Percentiles rank a stretch among this genome's conserved stretches.
Evolutionary conservation across 208 protist genomes (phyloP).

Genomic region (Acanthamoeba triangularis): DNA sequence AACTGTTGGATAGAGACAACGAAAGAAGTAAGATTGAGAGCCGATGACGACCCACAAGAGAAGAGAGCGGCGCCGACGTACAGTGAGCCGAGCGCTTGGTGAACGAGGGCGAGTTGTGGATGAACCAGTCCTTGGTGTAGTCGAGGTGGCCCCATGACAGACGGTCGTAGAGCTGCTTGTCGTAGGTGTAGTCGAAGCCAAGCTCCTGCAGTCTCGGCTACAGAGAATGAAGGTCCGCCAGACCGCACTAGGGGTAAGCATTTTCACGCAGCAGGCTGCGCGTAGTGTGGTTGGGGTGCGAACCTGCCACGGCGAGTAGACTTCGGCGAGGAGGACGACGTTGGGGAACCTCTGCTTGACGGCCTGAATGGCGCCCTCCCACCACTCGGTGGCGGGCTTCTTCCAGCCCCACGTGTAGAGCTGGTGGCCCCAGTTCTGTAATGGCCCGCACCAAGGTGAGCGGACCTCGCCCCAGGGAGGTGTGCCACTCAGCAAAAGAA

Average conservation of each 20-base stretch:
- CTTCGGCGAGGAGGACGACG: slow-evolving; percentile 90
- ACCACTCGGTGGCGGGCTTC: slow-evolving; percentile 88
- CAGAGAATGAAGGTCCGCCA: background rate
- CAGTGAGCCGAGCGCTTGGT: slow-evolving; percentile 1
- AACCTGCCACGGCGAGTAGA: slow-evolving; percentile 55
- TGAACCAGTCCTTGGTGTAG: slow-evolving; percentile 72
- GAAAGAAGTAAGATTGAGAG: background rate
- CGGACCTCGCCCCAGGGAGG: too few species aligned
- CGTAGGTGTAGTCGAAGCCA: slow-evolving; percentile 92
- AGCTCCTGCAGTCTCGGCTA: slow-evolving; percentile 79
- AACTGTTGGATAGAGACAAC: background rate
- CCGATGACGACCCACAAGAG: background rate
- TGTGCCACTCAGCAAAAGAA: background rate
- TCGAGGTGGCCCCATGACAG: slow-evolving; percentile 80
- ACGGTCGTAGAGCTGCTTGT: slow-evolving; percentile 89
- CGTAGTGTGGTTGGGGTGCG: background rate
- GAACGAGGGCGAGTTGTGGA: slow-evolving; percentile 31
- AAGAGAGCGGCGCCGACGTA: slow-evolving; percentile 50
- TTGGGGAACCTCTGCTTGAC: slow-evolving; percentile 87
- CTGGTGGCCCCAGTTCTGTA: slow-evolving; percentile 83
- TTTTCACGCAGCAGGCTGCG: too few species aligned
- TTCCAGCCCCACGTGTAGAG: slow-evolving; percentile 83
- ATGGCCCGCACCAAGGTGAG: background rate
- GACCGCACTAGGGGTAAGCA: background rate
- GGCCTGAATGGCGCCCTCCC: slow-evolving; percentile 85